A percentile compares a stretch with the other conserved stretches of the same genome.
Conservation (phyloP, 768 basidiomycete genomes). For the Boletus rubroflammeus region DNA sequence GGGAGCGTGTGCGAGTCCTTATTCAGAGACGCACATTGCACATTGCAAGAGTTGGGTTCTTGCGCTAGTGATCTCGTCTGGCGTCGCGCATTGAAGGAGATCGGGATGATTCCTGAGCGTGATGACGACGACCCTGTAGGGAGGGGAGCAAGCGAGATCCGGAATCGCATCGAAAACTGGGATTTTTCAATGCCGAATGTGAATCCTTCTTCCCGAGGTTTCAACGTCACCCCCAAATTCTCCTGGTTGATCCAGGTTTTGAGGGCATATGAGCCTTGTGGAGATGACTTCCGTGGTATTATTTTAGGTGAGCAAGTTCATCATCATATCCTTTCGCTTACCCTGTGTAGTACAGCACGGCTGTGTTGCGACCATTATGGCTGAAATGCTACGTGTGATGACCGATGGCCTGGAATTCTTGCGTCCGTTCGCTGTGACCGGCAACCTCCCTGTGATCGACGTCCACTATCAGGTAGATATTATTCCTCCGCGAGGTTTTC, state of each 20-base stretch:
- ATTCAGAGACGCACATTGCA: constrained; percentile 45
- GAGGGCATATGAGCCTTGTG: constrained; percentile 48
- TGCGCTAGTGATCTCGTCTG: constrained; percentile 72
- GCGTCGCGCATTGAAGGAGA: constrained; percentile 49
- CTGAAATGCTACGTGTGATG: constrained; percentile 54
- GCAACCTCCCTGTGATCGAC: constrained; percentile 34
- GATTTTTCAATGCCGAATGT: constrained; percentile 61
- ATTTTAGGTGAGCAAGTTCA: constrained; percentile 50
- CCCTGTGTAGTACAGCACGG: constrained; percentile 47
- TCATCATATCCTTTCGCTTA: constrained; percentile 34
- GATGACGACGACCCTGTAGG: constrained; percentile 33
- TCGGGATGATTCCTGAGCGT: constrained; percentile 28
- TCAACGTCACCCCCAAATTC: constrained; percentile 71
- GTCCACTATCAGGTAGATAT: constrained; percentile 32
- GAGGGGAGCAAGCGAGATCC: constrained; percentile 27
- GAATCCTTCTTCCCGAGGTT: constrained; percentile 50
- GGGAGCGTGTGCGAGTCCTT: constrained; percentile 38
- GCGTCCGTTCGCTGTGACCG: constrained; percentile 49
- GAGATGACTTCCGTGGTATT: constrained; percentile 61
- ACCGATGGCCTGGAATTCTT: constrained; percentile 50
- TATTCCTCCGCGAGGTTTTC: not conserved
- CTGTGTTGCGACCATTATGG: constrained; percentile 53
- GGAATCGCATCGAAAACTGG: constrained; percentile 54
- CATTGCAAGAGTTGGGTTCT: constrained; percentile 53
- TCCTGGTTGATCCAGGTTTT: constrained; percentile 56